Percentiles rank a stretch among this genome's conserved stretches.
phyloP scores from a whole-genome alignment of 352 stramenopile species.

The Phytophthora pluvialis region DNA sequence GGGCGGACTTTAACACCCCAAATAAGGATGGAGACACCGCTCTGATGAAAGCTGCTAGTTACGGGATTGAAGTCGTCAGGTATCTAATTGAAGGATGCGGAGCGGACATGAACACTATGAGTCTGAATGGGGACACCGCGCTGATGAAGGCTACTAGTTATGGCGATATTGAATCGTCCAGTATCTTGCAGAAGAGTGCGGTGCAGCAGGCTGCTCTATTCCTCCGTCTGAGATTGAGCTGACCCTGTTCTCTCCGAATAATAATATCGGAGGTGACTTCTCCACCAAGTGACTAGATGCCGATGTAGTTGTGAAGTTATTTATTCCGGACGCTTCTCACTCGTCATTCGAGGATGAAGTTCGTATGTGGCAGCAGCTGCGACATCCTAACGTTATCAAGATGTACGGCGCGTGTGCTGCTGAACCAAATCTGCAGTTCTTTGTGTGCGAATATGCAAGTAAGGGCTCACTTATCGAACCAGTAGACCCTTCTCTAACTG shows the following conservation, averaged over 20 bases:
- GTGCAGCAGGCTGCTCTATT: not conserved
- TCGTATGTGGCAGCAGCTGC: conserved; percentile 17
- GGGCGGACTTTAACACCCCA: not conserved
- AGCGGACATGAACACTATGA: not conserved
- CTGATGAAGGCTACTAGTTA: not conserved
- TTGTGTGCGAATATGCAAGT: conserved; percentile 20
- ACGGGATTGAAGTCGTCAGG: not conserved
- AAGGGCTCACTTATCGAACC: conserved; percentile 10
- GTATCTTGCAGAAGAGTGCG: conserved; percentile 7
- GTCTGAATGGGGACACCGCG: not conserved
- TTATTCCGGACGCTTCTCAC: conserved; percentile 1
- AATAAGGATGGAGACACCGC: not conserved
- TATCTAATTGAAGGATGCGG: not conserved
- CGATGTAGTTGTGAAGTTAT: conserved; percentile 18
- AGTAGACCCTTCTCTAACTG: not conserved
- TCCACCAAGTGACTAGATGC: conserved; percentile 24
- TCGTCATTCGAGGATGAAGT: conserved; percentile 10
- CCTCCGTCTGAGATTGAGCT: conserved; percentile 16
- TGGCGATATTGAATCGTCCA: not conserved
- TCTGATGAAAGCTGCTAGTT: not conserved
- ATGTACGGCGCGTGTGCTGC: conserved; percentile 23
- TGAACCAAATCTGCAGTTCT: conserved; percentile 13
- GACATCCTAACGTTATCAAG: conserved; percentile 34
- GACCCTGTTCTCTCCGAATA: not conserved
- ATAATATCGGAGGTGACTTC: conserved; percentile 14